A percentile compares a stretch with the other conserved stretches of the same genome.
Conservation (phyloP, 768 basidiomycete genomes). For the Boletus coccyginus region DNA sequence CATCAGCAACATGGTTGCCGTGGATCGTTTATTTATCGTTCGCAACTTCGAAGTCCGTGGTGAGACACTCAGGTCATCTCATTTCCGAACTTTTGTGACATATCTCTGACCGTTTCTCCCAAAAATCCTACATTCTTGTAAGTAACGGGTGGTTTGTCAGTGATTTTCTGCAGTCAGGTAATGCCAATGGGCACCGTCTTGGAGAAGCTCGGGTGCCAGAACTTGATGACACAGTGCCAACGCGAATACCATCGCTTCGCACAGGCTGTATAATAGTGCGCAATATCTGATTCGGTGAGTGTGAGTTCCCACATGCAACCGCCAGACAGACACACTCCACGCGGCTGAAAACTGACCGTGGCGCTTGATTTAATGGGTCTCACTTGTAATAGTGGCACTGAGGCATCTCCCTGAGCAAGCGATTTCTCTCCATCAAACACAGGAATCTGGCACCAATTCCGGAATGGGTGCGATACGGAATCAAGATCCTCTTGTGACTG, state of each 20-base stretch:
- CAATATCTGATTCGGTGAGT: not conserved
- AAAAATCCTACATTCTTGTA: slow-evolving; percentile 1
- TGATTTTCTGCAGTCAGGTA: not conserved
- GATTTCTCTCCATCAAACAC: slow-evolving; percentile 1
- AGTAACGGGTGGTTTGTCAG: not conserved
- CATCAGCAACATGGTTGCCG: not conserved
- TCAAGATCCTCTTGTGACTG: not conserved
- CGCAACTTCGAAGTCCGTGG: not conserved
- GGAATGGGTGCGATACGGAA: slow-evolving; percentile 3
- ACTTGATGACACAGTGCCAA: not conserved
- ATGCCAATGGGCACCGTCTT: not conserved
- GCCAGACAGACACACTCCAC: not conserved
- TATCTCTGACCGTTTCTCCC: not conserved
- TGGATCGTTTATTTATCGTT: not conserved
- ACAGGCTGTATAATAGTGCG: not conserved
- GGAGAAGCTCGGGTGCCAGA: not conserved
- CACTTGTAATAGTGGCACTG: slow-evolving; percentile 9
- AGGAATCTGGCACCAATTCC: slow-evolving; percentile 1
- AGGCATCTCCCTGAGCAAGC: not conserved
- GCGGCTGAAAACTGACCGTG: not conserved
- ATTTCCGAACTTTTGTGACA: slow-evolving; percentile 1
- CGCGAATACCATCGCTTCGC: not conserved
- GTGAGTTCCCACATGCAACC: not conserved
- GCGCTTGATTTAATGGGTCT: slow-evolving; percentile 9
- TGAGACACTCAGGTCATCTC: slow-evolving; percentile 15